phyloP scores from a whole-genome alignment of 768 basidiomycete species.

The Amanita polypyramis region DNA sequence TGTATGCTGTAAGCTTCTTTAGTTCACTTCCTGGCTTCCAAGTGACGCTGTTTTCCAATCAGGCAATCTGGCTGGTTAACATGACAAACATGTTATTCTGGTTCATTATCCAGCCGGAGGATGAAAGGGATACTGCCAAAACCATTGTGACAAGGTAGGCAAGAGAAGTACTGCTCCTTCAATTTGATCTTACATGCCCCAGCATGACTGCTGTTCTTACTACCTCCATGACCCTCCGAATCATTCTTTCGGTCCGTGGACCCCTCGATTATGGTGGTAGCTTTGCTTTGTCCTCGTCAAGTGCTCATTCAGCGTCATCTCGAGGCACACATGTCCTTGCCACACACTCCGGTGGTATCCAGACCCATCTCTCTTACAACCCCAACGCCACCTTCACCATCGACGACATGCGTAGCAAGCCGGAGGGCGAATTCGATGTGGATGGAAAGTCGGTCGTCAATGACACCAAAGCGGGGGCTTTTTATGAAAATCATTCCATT shows the following conservation, averaged over 20 bases:
- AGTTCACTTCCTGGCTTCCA: not conserved
- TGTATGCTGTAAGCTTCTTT: constrained; percentile 51
- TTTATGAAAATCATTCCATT: constrained; percentile 20
- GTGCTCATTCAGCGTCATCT: constrained; percentile 29
- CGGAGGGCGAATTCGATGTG: constrained; percentile 35
- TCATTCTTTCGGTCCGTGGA: constrained; percentile 77
- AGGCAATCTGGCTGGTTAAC: constrained; percentile 73
- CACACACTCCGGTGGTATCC: constrained; percentile 30
- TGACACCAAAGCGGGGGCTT: constrained; percentile 23
- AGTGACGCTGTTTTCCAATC: constrained; percentile 6
- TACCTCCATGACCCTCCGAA: constrained; percentile 80
- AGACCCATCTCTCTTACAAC: constrained; percentile 25
- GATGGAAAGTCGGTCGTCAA: constrained; percentile 32
- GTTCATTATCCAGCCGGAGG: constrained; percentile 71
- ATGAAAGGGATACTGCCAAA: constrained; percentile 52
- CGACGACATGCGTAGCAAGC: constrained; percentile 40
- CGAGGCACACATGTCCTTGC: constrained; percentile 43
- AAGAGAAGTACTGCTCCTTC: not conserved
- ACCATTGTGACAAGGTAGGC: constrained; percentile 64
- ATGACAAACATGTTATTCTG: constrained; percentile 79
- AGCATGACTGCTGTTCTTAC: constrained; percentile 81
- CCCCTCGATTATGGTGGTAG: constrained; percentile 59
- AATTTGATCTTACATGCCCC: not conserved
- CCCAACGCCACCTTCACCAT: constrained; percentile 38
- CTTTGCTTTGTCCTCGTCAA: constrained; percentile 46